Conservation (phyloP, 2,329 filamentous ascomycete genomes). For the Stagonosporopsis vannaccii region DNA sequence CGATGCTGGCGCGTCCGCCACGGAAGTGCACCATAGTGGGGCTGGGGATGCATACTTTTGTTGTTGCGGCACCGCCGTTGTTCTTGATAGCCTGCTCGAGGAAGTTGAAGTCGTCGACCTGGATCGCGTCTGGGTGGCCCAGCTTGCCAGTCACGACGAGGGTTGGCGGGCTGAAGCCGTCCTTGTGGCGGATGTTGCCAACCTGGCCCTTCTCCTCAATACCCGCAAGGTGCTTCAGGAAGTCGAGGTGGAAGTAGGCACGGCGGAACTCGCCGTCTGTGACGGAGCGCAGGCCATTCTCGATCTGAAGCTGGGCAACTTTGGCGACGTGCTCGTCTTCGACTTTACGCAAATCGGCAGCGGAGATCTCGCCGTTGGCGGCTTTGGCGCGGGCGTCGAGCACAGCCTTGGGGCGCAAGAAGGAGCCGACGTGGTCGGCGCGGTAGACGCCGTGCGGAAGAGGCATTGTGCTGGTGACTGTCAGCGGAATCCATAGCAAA, state of each 20-base stretch:
- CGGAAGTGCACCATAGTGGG: slow-evolving; percentile 70
- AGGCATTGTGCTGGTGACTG: slow-evolving; percentile 38
- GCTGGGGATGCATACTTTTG: slow-evolving; percentile 65
- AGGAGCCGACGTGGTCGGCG: slow-evolving; percentile 65
- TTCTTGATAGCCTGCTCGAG: slow-evolving; percentile 58
- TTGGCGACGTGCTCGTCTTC: slow-evolving; percentile 60
- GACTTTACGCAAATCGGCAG: slow-evolving; percentile 57
- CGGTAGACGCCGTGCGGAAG: slow-evolving; percentile 51
- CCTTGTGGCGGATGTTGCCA: slow-evolving; percentile 49
- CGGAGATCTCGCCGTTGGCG: slow-evolving; percentile 53
- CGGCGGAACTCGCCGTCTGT: slow-evolving; percentile 66
- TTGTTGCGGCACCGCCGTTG: slow-evolving; percentile 49
- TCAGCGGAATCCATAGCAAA: background rate
- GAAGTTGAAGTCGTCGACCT: slow-evolving; percentile 64
- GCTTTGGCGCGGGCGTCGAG: slow-evolving; percentile 59
- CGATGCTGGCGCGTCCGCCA: slow-evolving; percentile 61
- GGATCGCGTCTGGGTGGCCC: slow-evolving; percentile 61
- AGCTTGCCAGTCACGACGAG: slow-evolving; percentile 63
- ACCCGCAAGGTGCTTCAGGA: slow-evolving; percentile 62
- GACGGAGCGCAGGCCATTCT: slow-evolving; percentile 58
- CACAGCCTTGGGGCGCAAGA: slow-evolving; percentile 60
- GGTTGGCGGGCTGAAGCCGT: slow-evolving; percentile 61
- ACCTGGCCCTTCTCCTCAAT: slow-evolving; percentile 61
- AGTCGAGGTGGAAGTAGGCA: slow-evolving; percentile 66
- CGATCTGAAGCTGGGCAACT: slow-evolving; percentile 59